phyloP scores from a whole-genome alignment of 164 flowering plant species.

The Brasenia schreberi region DNA sequence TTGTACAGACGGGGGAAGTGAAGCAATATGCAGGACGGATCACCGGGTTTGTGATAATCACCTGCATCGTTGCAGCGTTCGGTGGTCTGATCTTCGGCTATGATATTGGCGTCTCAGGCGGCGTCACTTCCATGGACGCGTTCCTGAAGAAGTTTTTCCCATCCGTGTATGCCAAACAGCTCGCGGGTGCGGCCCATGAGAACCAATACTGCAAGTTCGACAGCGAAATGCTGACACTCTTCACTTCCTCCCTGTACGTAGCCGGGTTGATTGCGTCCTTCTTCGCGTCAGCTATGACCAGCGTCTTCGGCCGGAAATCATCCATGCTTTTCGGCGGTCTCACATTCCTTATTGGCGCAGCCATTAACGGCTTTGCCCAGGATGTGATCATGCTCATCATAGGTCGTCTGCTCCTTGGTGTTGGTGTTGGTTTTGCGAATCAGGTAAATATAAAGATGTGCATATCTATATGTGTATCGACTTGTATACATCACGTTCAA shows the following conservation, averaged over 20 bases:
- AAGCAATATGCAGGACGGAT: constrained; percentile 12
- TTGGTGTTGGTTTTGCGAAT: constrained; percentile 34
- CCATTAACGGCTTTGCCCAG: constrained; percentile 12
- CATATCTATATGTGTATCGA: too few relatives aligned
- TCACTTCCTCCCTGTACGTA: constrained; percentile 34
- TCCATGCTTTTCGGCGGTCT: constrained; percentile 21
- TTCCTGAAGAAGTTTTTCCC: constrained; percentile 22
- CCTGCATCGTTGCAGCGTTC: constrained; percentile 21
- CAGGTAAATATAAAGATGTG: constrained; percentile 10
- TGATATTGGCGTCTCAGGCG: constrained; percentile 25
- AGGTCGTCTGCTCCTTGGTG: constrained; percentile 29
- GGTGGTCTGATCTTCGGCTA: constrained; percentile 31
- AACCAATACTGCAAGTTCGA: constrained; percentile 18
- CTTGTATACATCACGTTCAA: background rate
- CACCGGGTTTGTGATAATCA: constrained; percentile 14
- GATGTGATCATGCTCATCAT: constrained; percentile 16
- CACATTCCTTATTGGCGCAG: constrained; percentile 20
- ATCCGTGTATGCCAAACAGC: constrained; percentile 5
- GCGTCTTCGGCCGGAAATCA: constrained; percentile 18
- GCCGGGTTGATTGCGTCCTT: constrained; percentile 30
- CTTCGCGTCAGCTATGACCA: constrained; percentile 17
- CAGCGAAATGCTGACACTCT: constrained; percentile 17
- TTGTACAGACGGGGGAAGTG: constrained; percentile 7
- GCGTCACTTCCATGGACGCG: constrained; percentile 24
- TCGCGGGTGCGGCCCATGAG: background rate